phyloP scores from a whole-genome alignment of 106 monocot genomes.

The Acanthochlamys bracteata region DNA sequence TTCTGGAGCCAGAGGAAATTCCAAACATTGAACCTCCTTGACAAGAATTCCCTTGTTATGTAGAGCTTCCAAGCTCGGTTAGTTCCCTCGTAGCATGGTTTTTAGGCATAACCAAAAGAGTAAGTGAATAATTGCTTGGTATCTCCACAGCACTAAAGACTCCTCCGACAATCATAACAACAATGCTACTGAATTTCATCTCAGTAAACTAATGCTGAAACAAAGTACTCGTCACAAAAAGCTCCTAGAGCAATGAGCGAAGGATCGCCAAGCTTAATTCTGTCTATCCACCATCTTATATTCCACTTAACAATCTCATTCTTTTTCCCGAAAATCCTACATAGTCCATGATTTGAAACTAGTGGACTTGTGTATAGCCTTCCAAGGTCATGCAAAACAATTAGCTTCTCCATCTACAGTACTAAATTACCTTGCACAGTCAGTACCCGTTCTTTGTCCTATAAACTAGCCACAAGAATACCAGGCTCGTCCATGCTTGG shows the following conservation, averaged over 20 bases:
- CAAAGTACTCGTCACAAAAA: slow-evolving; percentile 81
- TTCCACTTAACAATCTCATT: slow-evolving; percentile 33
- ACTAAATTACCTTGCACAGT: too few species aligned
- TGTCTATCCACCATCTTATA: slow-evolving; percentile 40
- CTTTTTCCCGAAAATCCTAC: slow-evolving; percentile 73
- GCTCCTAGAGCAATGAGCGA: slow-evolving; percentile 63
- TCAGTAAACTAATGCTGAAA: slow-evolving; percentile 68
- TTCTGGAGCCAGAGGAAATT: slow-evolving; percentile 54
- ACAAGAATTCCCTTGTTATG: slow-evolving; percentile 47
- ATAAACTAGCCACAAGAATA: too few species aligned
- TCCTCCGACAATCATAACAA: slow-evolving; percentile 83
- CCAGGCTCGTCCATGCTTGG: too few species aligned
- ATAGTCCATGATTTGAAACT: slow-evolving; percentile 50
- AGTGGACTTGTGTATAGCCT: slow-evolving; percentile 47
- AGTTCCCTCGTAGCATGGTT: slow-evolving; percentile 30
- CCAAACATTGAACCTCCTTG: slow-evolving; percentile 56
- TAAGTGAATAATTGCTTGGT: slow-evolving; percentile 46
- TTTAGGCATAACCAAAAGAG: slow-evolving; percentile 91
- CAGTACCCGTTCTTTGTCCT: too few species aligned
- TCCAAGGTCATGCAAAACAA: slow-evolving; percentile 51
- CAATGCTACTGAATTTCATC: slow-evolving; percentile 59
- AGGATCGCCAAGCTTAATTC: slow-evolving; percentile 40
- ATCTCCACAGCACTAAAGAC: slow-evolving; percentile 38
- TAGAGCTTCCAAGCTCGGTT: slow-evolving; percentile 49
- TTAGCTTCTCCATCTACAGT: slow-evolving; percentile 54